Evolutionary conservation across 1,284 basidiomycete genomes (phyloP), one percentile per base, ranked within the genome.

Genomic region (Boletus semigastroideus): DNA sequence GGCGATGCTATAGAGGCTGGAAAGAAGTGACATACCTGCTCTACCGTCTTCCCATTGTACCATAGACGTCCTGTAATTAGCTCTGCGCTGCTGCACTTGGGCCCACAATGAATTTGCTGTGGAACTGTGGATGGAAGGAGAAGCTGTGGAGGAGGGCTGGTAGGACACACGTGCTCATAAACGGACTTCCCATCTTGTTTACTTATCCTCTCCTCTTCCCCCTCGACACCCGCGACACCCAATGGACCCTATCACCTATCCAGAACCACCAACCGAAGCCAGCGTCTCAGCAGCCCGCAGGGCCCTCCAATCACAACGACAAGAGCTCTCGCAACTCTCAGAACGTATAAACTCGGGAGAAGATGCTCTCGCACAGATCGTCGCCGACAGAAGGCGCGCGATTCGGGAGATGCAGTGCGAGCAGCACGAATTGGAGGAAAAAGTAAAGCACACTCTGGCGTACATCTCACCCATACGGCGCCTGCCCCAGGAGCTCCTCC

Each of bases 1-100:
- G 91, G 89, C 27, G 92, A 94, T 58, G 87, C 84, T 28, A 81
- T 91, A 48, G 90, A 91, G 60, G 78, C 80, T 31, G 82, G 80
- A 52, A 90, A 89, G 78, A 67, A 69, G 57, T 66, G 51, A 56
- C 48, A 44, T 46, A 49, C 52, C 50, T 49, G 30, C 28, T 39
- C 31, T 22, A 16, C 33, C 25, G 33, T 17, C 36, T 48, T 19
- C 19, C 39, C 42, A 39, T 42, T 65, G 61, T 66, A 67, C 51
- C 49, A 56, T 67, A 67, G 50, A 54, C 2, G 54, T 53, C 54
- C 41, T 64, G 61, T 62, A 66, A 59, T 62, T 42, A 47, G 39
- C 34, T 47, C 22, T 42, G 16, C 27, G 4, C 10, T 14, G 33
- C 22, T 14, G 33, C 22, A 28, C 30, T 10, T 12, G 30, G 14